phyloP scores from a whole-genome alignment of 1,284 basidiomycete species.

The Irpex sp. region DNA sequence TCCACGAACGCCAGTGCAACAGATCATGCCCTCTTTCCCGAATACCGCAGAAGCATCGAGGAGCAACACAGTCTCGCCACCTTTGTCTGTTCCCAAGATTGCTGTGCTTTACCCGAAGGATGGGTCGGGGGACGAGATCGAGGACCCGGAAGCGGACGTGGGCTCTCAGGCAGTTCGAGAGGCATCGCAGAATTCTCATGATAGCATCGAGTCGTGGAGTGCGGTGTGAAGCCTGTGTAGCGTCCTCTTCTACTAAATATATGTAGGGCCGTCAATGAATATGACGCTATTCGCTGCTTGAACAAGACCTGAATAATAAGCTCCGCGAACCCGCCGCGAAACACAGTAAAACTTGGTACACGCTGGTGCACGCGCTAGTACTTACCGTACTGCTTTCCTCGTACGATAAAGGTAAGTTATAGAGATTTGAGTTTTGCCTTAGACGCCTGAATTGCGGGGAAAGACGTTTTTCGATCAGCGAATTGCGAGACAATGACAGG shows the following conservation, averaged over 20 bases:
- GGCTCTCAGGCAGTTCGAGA: neutral
- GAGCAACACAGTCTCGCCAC: neutral
- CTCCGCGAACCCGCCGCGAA: neutral
- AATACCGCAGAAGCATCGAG: neutral
- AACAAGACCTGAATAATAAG: neutral
- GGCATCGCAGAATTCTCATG: slow-evolving; percentile 34
- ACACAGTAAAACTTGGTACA: neutral
- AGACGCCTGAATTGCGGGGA: neutral
- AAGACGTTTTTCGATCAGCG: neutral
- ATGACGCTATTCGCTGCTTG: too few species aligned
- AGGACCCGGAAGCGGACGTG: slow-evolving; percentile 12
- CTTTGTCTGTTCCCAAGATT: neutral
- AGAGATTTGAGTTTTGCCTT: neutral
- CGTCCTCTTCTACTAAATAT: too few species aligned
- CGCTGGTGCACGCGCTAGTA: neutral
- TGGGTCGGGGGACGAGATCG: neutral
- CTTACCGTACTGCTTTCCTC: neutral
- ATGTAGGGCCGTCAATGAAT: too few species aligned
- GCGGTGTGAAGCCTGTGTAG: slow-evolving; percentile 1
- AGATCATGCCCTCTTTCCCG: neutral
- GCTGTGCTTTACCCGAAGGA: neutral
- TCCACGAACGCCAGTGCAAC: slow-evolving; percentile 1
- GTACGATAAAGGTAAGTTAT: neutral
- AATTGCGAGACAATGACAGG: neutral
- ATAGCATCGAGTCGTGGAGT: slow-evolving; percentile 52